Conservation (phyloP, 176 grass and related monocot genomes). For the Zoysia japonica region DNA sequence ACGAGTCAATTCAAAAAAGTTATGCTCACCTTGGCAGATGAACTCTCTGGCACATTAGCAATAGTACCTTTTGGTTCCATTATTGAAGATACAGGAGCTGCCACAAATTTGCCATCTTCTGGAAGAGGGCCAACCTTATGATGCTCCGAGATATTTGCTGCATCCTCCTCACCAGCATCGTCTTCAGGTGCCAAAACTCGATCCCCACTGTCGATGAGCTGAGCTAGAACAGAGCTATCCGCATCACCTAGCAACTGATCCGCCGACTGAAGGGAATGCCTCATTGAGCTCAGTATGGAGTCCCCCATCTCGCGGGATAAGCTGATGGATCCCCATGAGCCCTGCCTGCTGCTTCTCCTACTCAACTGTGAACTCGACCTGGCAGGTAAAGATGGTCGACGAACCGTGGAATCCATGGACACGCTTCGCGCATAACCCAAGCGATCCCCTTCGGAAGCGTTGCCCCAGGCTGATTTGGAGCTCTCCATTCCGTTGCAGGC, state of each 20-base stretch:
- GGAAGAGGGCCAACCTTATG: constrained; percentile 34
- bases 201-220: constrained; percentile 70
- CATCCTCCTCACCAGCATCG: constrained; percentile 32
- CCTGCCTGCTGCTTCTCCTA: constrained; percentile 53
- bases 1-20: constrained; percentile 6
- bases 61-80: constrained; percentile 18
- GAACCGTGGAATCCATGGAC: constrained; percentile 40
- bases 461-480: background rate
- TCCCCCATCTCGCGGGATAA: constrained; percentile 64
- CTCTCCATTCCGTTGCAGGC: background rate
- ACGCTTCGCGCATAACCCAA: constrained; percentile 35
- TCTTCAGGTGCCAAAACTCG: constrained; percentile 48
- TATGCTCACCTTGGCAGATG: constrained; percentile 41
- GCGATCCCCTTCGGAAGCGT: background rate
- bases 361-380: constrained; percentile 37
- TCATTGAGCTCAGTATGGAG: constrained; percentile 69
- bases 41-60: constrained; percentile 22
- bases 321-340: constrained; percentile 59
- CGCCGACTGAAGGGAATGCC: constrained; percentile 65
- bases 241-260: constrained; percentile 63
- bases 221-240: constrained; percentile 62
- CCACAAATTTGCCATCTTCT: constrained; percentile 40
- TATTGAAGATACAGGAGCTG: constrained; percentile 9
- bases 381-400: constrained; percentile 28
- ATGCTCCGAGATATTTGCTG: constrained; percentile 24